These are phyloP conservation scores for Casaregolazyma lundiana DNA, from an alignment of 1,139 yeast genomes.

Conservation along the genomic window DNA sequence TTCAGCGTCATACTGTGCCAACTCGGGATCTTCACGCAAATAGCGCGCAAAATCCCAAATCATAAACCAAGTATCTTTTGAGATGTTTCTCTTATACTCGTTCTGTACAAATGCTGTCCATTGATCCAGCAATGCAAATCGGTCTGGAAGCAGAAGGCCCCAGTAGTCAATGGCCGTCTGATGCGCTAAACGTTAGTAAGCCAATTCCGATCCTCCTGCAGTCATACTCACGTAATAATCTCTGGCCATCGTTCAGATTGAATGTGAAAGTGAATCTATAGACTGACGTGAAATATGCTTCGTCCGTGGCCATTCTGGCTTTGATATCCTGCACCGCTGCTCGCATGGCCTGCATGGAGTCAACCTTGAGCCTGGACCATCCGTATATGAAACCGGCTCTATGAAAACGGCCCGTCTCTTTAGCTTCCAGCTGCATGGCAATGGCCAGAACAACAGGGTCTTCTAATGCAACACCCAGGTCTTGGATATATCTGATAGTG, in stretches of 20 bases:
- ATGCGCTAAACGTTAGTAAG: constrained; percentile 23
- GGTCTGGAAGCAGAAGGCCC: constrained; percentile 53
- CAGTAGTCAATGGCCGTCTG: constrained; percentile 76
- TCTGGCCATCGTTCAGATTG: constrained; percentile 57
- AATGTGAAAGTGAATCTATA: constrained; percentile 71
- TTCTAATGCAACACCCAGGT: constrained; percentile 66
- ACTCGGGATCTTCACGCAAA: constrained; percentile 47
- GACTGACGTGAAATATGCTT: constrained; percentile 47
- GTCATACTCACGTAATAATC: constrained; percentile 41
- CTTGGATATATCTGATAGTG: constrained; percentile 60
- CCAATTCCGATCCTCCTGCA: not conserved
- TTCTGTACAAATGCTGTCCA: constrained; percentile 50
- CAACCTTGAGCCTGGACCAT: constrained; percentile 45
- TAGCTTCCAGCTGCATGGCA: constrained; percentile 63
- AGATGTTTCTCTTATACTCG: constrained; percentile 45
- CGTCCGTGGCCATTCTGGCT: constrained; percentile 35
- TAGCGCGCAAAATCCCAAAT: constrained; percentile 59
- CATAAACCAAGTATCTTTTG: constrained; percentile 85
- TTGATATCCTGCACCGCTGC: constrained; percentile 39
- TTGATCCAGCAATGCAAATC: constrained; percentile 37
- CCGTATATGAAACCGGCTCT: constrained; percentile 46
- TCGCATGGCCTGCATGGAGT: constrained; percentile 48
- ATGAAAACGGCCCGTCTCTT: constrained; percentile 59
- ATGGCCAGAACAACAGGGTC: constrained; percentile 65
- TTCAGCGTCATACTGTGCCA: constrained; percentile 61